Conservation (phyloP, 208 protist species). For the Wallacemonas sp. region DNA sequence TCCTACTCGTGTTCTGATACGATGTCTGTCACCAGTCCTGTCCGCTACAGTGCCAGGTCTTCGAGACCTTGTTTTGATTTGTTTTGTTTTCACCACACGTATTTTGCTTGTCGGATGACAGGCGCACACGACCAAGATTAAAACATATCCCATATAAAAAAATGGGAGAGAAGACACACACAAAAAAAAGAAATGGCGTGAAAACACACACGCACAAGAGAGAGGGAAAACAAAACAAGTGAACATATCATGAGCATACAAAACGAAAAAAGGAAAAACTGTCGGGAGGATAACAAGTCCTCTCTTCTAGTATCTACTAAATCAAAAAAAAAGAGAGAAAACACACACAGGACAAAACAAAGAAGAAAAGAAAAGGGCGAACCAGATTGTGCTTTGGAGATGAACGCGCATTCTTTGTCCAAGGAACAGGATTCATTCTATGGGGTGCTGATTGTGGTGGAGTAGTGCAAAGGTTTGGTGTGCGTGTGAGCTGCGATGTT, state of each 20-base stretch:
- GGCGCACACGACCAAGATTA: slow-evolving; percentile 15
- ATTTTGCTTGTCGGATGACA: not conserved
- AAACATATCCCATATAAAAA: slow-evolving; percentile 10
- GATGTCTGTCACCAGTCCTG: not conserved
- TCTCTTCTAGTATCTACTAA: slow-evolving; percentile 19
- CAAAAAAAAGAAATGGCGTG: slow-evolving; percentile 12
- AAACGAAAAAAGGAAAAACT: slow-evolving; percentile 23
- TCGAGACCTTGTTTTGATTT: slow-evolving; percentile 12
- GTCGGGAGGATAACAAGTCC: slow-evolving; percentile 10
- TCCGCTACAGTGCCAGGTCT: not conserved
- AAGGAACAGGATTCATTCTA: not conserved
- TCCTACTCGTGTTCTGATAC: not conserved
- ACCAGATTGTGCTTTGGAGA: not conserved
- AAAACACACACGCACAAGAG: slow-evolving; percentile 7
- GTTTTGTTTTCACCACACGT: slow-evolving; percentile 7
- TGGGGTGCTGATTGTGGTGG: not conserved
- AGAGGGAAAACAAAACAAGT: too few species aligned
- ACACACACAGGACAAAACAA: slow-evolving; percentile 5
- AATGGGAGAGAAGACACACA: not conserved
- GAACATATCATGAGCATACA: slow-evolving; percentile 5
- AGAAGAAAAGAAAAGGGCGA: slow-evolving; percentile 14
- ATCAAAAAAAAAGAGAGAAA: slow-evolving; percentile 13
- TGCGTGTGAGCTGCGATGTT: too few species aligned
- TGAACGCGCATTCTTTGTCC: not conserved
- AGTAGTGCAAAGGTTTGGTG: too few species aligned